A percentile compares a stretch with the other conserved stretches of the same genome.
These are phyloP conservation scores for Pestalotiopsis sp. DNA, from an alignment of 2,329 filamentous ascomycete species.

Conservation along the genomic window DNA sequence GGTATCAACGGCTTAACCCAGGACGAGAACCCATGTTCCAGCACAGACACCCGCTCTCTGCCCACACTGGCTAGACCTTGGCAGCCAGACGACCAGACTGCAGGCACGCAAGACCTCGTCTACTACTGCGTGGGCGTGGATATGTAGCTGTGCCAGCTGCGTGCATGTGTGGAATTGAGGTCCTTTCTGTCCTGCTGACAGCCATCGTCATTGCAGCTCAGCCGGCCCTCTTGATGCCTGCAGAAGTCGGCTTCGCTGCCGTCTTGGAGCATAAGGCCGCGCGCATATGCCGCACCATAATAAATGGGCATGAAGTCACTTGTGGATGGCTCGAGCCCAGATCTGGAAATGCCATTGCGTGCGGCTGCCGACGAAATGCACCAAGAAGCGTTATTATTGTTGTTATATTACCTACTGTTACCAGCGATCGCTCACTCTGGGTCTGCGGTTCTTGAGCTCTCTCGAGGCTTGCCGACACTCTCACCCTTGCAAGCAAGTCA, in stretches of 20 bases:
- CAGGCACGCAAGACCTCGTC: not conserved
- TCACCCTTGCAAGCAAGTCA: not conserved
- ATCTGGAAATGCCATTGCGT: not conserved
- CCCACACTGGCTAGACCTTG: not conserved
- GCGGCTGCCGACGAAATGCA: not conserved
- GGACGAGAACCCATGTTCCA: not conserved
- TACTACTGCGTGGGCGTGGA: not conserved
- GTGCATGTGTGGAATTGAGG: not conserved
- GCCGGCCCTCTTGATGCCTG: conserved; percentile 1
- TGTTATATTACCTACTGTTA: not conserved
- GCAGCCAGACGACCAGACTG: not conserved
- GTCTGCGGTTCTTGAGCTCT: not conserved
- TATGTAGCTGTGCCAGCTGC: not conserved
- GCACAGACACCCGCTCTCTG: not conserved
- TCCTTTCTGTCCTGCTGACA: not conserved
- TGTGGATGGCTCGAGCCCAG: not conserved
- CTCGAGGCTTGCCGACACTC: not conserved
- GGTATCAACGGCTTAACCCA: conserved; percentile 11
- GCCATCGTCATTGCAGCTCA: conserved; percentile 5
- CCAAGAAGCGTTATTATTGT: not conserved
- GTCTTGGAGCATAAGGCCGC: not conserved
- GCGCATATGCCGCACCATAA: not conserved
- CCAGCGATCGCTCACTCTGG: not conserved
- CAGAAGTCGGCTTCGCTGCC: conserved; percentile 1
- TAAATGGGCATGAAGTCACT: not conserved